Conservation (phyloP, 148 eudicot genomes). For the Vaccinium macrocarpon region DNA sequence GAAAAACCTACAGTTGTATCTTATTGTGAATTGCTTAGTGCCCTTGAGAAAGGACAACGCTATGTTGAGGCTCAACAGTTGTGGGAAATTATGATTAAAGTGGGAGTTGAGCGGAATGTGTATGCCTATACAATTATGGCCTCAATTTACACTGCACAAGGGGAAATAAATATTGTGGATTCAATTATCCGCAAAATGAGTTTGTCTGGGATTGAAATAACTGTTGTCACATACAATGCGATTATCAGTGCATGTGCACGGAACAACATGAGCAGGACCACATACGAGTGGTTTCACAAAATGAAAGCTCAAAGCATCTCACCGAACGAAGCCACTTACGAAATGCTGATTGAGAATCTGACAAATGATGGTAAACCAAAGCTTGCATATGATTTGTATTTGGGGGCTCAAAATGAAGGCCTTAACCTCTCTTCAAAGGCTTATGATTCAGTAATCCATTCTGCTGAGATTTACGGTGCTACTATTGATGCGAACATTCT, state of each 20-base stretch:
- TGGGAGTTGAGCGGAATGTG: conserved; percentile 75
- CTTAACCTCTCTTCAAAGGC: conserved; percentile 60
- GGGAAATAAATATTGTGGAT: conserved; percentile 61
- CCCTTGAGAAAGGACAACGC: conserved; percentile 83
- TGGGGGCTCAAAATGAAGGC: conserved; percentile 59
- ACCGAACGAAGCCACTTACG: conserved; percentile 76
- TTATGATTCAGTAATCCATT: conserved; percentile 60
- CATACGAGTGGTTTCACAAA: conserved; percentile 77
- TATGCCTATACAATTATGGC: no score
- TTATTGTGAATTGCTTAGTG: conserved; percentile 89
- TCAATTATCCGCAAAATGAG: conserved; percentile 66
- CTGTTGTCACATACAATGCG: conserved; percentile 88
- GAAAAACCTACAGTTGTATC: conserved; percentile 80
- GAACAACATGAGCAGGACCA: conserved; percentile 49
- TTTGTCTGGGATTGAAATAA: conserved; percentile 48
- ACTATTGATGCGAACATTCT: conserved; percentile 47
- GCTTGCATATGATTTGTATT: conserved; percentile 72
- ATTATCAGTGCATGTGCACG: conserved; percentile 68
- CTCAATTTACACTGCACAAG: conserved; percentile 69
- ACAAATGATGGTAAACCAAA: conserved; percentile 80
- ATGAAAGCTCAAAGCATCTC: conserved; percentile 53
- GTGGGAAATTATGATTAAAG: conserved; percentile 83
- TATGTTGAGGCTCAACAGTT: conserved; percentile 77
- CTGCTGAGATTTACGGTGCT: conserved; percentile 44
- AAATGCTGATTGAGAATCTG: conserved; percentile 70